Percentiles rank a stretch among this genome's conserved stretches.
Conservation (phyloP, 768 basidiomycete genomes). For the Phylloporus rhodoxanthus region DNA sequence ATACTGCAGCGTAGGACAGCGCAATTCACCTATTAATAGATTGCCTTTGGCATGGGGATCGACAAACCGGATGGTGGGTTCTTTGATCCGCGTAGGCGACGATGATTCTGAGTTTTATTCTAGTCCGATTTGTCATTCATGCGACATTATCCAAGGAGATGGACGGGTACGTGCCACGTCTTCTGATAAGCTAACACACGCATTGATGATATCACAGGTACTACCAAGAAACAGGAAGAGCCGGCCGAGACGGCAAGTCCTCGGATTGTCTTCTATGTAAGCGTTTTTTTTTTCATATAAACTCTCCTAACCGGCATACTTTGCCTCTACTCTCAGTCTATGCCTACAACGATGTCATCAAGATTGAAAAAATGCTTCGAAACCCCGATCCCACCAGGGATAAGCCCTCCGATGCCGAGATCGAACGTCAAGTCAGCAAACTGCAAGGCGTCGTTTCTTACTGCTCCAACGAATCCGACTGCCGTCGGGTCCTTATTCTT, state of each 20-base stretch:
- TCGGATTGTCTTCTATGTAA: slow-evolving; percentile 86
- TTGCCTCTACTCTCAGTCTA: slow-evolving; percentile 47
- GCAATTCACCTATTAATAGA: slow-evolving; percentile 37
- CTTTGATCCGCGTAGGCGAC: neutral
- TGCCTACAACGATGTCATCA: slow-evolving; percentile 50
- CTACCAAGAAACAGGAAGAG: slow-evolving; percentile 96
- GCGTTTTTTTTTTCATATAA: slow-evolving; percentile 21
- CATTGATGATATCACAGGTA: slow-evolving; percentile 41
- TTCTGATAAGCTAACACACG: neutral
- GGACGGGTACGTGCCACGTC: slow-evolving; percentile 55
- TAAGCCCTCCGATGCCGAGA: slow-evolving; percentile 40
- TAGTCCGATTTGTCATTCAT: slow-evolving; percentile 92
- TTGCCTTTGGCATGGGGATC: slow-evolving; percentile 97
- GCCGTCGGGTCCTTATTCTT: slow-evolving; percentile 82
- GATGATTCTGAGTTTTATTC: slow-evolving; percentile 2
- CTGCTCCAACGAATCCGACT: slow-evolving; percentile 75
- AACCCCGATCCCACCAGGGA: slow-evolving; percentile 37
- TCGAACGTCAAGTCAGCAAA: slow-evolving; percentile 60
- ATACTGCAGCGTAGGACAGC: neutral
- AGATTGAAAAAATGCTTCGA: slow-evolving; percentile 55
- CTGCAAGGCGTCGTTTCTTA: slow-evolving; percentile 70
- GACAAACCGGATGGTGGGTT: slow-evolving; percentile 71
- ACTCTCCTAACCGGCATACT: neutral
- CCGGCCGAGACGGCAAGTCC: slow-evolving; percentile 81
- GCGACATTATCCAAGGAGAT: slow-evolving; percentile 74